These are phyloP conservation scores for Rubroboletus satanas DNA, from an alignment of 768 basidiomycete genomes.

Conservation along the genomic window DNA sequence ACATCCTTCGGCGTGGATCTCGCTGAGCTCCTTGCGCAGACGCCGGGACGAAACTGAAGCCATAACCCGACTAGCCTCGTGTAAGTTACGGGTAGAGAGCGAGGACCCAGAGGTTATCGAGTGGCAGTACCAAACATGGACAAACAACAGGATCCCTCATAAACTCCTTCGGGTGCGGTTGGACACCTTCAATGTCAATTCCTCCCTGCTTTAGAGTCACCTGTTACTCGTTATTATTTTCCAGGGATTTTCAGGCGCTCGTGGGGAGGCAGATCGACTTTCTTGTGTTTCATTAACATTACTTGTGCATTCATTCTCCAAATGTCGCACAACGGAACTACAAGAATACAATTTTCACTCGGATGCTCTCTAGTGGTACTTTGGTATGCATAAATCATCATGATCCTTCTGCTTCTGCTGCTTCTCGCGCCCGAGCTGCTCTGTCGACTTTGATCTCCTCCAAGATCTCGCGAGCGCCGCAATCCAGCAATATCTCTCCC, in stretches of 20 bases:
- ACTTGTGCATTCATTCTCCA: conserved; percentile 12
- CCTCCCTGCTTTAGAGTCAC: conserved; percentile 72
- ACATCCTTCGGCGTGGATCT: conserved; percentile 62
- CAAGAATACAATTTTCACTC: conserved; percentile 19
- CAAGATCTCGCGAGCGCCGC: conserved; percentile 76
- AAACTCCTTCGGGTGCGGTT: neutral
- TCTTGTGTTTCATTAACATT: conserved; percentile 25
- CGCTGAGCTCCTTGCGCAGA: conserved; percentile 66
- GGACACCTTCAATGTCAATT: conserved; percentile 33
- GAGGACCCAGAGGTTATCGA: conserved; percentile 1
- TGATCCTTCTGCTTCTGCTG: conserved; percentile 30
- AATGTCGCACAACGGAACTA: conserved; percentile 19
- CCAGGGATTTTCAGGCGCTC: conserved; percentile 61
- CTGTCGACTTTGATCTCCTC: conserved; percentile 78
- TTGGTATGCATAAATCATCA: conserved; percentile 1
- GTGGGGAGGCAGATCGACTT: conserved; percentile 55
- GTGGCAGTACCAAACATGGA: conserved; percentile 29
- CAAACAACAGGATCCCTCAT: conserved; percentile 37
- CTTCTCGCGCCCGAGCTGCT: conserved; percentile 43
- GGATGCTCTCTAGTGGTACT: neutral
- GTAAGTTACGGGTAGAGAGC: conserved; percentile 9
- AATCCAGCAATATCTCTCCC: conserved; percentile 59
- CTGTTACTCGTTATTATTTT: conserved; percentile 41
- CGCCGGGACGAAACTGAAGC: conserved; percentile 60
- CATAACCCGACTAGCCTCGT: conserved; percentile 38